phyloP scores from a whole-genome alignment of 2,329 filamentous ascomycete species.

The Cladosporium cucumerinum region DNA sequence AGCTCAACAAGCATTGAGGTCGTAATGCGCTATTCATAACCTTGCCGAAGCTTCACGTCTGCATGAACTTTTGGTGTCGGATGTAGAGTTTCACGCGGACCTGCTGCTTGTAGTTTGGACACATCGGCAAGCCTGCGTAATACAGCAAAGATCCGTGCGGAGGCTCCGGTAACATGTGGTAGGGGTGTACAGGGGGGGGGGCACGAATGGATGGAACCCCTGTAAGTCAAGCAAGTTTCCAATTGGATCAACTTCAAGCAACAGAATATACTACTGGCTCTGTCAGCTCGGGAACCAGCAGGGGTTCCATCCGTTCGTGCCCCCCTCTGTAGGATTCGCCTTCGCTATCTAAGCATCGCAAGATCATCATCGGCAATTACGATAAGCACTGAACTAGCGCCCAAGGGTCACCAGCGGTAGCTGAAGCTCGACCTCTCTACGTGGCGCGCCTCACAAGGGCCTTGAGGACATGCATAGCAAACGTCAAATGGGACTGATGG shows the following conservation, averaged over 20 bases:
- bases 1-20: neutral
- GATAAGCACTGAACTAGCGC: neutral
- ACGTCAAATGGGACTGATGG: neutral
- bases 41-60: neutral
- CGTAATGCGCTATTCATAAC: neutral
- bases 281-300: no score
- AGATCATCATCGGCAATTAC: neutral
- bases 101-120: neutral
- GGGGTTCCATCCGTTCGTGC: no score
- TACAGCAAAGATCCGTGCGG: neutral
- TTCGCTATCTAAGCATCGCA: neutral
- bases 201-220: no score
- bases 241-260: no score
- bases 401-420: neutral
- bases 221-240: no score
- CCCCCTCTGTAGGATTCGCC: neutral
- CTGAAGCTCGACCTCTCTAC: neutral
- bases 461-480: neutral
- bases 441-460: neutral
- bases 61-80: neutral
- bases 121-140: neutral
- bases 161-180: neutral
- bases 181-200: no score
- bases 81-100: neutral
- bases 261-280: no score